Evolutionary conservation across 305 asterid genomes (phyloP).

Genomic region (Euphrasia arctica): DNA sequence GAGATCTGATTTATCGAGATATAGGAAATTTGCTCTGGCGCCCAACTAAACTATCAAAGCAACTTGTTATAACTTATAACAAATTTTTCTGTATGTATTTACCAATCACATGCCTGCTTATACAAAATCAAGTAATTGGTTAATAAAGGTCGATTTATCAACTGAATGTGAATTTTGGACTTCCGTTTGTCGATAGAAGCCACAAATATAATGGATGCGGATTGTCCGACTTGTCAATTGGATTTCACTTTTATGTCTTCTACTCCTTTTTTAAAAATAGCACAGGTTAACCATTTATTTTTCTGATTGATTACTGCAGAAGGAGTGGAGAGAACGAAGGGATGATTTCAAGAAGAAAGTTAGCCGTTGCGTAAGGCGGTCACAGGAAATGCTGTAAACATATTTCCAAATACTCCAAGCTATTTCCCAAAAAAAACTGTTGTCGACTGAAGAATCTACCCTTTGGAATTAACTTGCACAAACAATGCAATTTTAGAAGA

Average conservation of each 20-base stretch:
- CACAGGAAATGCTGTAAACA: conserved; percentile 78
- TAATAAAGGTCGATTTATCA: not conserved
- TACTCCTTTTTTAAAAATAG: not conserved
- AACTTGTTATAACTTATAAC: not conserved
- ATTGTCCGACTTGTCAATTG: not conserved
- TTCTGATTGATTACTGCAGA: conserved; percentile 45
- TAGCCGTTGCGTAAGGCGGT: conserved; percentile 87
- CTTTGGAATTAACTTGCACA: conserved; percentile 32
- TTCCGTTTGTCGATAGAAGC: not conserved
- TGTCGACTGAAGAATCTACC: conserved; percentile 31
- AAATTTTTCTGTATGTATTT: not conserved
- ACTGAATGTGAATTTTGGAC: not conserved
- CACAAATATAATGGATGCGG: not conserved
- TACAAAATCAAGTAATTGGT: not conserved
- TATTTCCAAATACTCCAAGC: conserved; percentile 14
- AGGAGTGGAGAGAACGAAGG: conserved; percentile 95
- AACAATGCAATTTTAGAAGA: conserved; percentile 29
- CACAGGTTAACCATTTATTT: not conserved
- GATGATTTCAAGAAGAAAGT: conserved; percentile 91
- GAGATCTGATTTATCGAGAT: not conserved
- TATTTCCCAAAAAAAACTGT: conserved; percentile 12
- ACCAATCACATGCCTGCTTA: conserved; percentile 10
- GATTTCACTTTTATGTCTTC: not conserved
- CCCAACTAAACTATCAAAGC: conserved; percentile 4
- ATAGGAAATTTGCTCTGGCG: not conserved